These are phyloP conservation scores for Yamadazyma friedrichii DNA, from an alignment of 1,139 yeast species.

Conservation along the genomic window DNA sequence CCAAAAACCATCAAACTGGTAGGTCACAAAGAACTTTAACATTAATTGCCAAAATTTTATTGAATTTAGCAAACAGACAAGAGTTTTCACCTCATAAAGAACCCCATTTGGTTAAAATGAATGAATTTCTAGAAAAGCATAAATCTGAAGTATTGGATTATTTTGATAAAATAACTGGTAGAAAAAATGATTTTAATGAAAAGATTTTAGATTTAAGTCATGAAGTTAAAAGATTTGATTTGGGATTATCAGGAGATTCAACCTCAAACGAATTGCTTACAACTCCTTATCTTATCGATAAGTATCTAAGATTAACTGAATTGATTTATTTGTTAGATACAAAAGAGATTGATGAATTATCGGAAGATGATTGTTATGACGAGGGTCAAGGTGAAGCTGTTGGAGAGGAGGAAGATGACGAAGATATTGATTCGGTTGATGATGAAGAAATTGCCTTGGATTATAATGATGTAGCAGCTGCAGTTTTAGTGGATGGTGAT, in stretches of 20 bases:
- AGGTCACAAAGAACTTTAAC: slow-evolving; percentile 75
- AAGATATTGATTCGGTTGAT: slow-evolving; percentile 6
- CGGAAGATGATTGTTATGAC: slow-evolving; percentile 5
- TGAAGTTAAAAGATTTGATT: slow-evolving; percentile 51
- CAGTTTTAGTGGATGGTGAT: slow-evolving; percentile 4
- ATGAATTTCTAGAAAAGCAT: slow-evolving; percentile 61
- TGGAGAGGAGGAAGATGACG: slow-evolving; percentile 7
- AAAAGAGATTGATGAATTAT: slow-evolving; percentile 6
- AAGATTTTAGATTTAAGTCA: slow-evolving; percentile 58
- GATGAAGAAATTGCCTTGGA: slow-evolving; percentile 9
- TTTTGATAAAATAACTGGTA: slow-evolving; percentile 69
- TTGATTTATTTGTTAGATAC: slow-evolving; percentile 45
- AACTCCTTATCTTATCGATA: slow-evolving; percentile 68
- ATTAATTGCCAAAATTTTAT: slow-evolving; percentile 74
- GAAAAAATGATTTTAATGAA: slow-evolving; percentile 65
- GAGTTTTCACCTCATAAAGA: slow-evolving; percentile 75
- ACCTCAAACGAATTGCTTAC: slow-evolving; percentile 60
- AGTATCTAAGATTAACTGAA: slow-evolving; percentile 60
- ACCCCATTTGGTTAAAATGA: slow-evolving; percentile 73
- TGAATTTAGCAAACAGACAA: slow-evolving; percentile 77
- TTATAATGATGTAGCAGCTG: not conserved
- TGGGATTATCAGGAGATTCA: slow-evolving; percentile 45
- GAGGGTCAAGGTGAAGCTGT: slow-evolving; percentile 9
- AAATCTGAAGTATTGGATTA: slow-evolving; percentile 61
- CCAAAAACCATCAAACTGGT: slow-evolving; percentile 69